These are phyloP conservation scores for Asparagopsis taxiformis DNA, from an alignment of 31 red algal genomes.

Conservation along the genomic window DNA sequence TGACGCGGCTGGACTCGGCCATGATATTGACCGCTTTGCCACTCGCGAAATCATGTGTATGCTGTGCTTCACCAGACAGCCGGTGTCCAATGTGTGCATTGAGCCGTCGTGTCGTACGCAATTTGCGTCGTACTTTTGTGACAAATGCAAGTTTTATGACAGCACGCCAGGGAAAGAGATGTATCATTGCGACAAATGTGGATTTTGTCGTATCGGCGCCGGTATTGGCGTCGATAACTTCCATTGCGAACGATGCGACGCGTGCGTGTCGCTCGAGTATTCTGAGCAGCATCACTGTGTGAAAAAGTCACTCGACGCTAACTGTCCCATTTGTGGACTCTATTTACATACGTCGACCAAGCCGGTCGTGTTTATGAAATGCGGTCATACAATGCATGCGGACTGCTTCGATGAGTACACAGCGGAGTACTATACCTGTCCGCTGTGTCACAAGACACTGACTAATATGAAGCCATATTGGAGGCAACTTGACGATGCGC, in stretches of 20 bases:
- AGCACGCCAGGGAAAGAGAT: conserved; percentile 72
- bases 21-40: conserved; percentile 78
- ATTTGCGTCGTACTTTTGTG: conserved; percentile 90
- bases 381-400: conserved; percentile 89
- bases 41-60: conserved; percentile 76
- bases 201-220: conserved; percentile 77
- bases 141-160: conserved; percentile 87
- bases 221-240: conserved; percentile 79
- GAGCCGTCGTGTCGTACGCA: conserved; percentile 16
- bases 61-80: conserved; percentile 63
- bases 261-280: conserved; percentile 52
- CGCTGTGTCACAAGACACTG: conserved; percentile 83
- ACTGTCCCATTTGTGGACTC: conserved; percentile 59
- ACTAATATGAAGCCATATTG: conserved; percentile 82
- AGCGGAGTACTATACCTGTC: conserved; percentile 69
- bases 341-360: conserved; percentile 43
- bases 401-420: conserved; percentile 80
- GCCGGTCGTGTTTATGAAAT: conserved; percentile 79
- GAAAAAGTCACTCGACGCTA: conserved; percentile 45
- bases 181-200: conserved; percentile 94
- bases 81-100: conserved; percentile 41
- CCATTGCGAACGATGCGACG: conserved; percentile 91
- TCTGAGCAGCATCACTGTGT: conserved; percentile 46
- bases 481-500: conserved; percentile 49
- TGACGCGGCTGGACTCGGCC: conserved; percentile 55